Conservation (phyloP, 2,329 filamentous ascomycete species). For the Fusarium beomiforme region DNA sequence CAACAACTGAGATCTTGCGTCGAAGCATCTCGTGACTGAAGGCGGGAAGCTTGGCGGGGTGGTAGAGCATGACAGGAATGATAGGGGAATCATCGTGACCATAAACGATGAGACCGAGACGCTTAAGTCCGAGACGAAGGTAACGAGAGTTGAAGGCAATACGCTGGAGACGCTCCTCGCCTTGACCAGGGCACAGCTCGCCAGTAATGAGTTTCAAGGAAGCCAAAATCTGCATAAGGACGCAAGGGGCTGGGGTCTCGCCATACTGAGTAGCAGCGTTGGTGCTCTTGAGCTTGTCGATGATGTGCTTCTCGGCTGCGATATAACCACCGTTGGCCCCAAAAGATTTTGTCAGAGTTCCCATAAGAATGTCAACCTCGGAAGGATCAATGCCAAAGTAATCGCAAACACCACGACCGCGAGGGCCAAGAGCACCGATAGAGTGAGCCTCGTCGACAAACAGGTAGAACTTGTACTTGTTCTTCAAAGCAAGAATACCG, state of each 20-base stretch:
- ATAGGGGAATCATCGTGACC: conserved; percentile 98
- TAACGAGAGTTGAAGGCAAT: conserved; percentile 99
- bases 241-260: conserved; percentile 86
- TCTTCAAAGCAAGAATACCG: conserved; percentile 85
- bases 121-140: conserved; percentile 95
- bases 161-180: conserved; percentile 92
- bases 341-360: conserved; percentile 97
- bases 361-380: conserved; percentile 96
- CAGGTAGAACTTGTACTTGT: conserved; percentile 95
- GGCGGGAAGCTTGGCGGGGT: conserved; percentile 98
- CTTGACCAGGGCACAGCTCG: conserved; percentile 88
- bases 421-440: conserved; percentile 88
- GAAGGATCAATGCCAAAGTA: conserved; percentile 92
- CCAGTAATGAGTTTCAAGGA: conserved; percentile 90
- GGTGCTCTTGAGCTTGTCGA: conserved; percentile 87
- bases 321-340: conserved; percentile 98
- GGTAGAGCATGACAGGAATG: conserved; percentile 92
- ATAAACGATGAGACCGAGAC: conserved; percentile 95
- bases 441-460: conserved; percentile 98
- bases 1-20: conserved; percentile 96
- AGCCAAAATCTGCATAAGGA: conserved; percentile 89
- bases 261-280: conserved; percentile 90
- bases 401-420: conserved; percentile 92
- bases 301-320: conserved; percentile 86
- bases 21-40: conserved; percentile 99